Evolutionary conservation across 768 basidiomycete genomes (phyloP).

Genomic region (Kwoniella sp.): DNA sequence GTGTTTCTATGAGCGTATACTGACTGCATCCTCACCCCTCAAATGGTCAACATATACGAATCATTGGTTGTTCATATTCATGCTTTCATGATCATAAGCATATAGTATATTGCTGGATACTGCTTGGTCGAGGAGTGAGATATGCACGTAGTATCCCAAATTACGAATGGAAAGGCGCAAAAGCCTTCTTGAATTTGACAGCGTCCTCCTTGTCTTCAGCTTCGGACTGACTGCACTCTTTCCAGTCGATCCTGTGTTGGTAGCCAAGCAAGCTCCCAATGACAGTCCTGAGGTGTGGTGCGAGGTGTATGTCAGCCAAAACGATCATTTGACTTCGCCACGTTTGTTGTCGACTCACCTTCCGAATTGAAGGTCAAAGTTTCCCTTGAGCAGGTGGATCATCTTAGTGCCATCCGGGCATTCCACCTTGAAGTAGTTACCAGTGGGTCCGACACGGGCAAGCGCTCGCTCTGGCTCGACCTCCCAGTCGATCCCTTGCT

Average conservation of each 20-base stretch:
- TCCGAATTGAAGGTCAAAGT: constrained; percentile 90
- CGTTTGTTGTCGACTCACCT: constrained; percentile 63
- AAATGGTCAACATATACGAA: no score
- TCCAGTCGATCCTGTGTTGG: constrained; percentile 88
- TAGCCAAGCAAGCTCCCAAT: constrained; percentile 74
- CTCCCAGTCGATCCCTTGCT: constrained; percentile 74
- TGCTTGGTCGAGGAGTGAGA: no score
- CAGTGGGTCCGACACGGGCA: constrained; percentile 58
- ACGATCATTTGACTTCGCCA: not conserved
- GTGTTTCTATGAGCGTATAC: no score
- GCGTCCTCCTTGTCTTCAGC: constrained; percentile 85
- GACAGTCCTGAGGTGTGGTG: constrained; percentile 66
- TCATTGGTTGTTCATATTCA: no score
- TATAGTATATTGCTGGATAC: no score
- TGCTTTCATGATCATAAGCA: no score
- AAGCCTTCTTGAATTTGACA: constrained; percentile 78
- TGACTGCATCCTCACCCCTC: no score
- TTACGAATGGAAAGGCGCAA: constrained; percentile 60
- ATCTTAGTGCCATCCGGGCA: constrained; percentile 81
- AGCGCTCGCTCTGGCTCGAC: constrained; percentile 69
- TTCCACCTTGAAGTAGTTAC: constrained; percentile 88
- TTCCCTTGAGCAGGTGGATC: constrained; percentile 79
- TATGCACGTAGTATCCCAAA: no score
- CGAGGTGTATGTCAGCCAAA: not conserved
- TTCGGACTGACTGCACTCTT: constrained; percentile 76